These are phyloP conservation scores for Pseudocercospora crystallina DNA, from an alignment of 2,329 filamentous ascomycete genomes.

Conservation along the genomic window DNA sequence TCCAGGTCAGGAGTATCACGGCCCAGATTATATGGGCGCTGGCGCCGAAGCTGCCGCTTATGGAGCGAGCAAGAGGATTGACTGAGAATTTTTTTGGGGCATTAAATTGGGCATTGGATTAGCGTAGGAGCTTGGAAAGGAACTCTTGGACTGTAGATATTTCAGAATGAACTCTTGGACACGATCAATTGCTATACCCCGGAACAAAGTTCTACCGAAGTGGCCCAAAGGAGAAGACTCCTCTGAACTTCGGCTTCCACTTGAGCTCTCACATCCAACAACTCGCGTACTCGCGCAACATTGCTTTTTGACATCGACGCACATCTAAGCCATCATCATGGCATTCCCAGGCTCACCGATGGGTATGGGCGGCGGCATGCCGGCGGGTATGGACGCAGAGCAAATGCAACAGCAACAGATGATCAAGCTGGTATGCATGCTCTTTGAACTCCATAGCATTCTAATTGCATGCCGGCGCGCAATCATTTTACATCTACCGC, in stretches of 20 bases:
- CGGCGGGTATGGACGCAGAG: conserved; percentile 30
- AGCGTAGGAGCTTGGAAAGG: no score
- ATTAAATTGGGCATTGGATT: no score
- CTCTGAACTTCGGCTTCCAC: no score
- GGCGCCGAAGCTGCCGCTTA: conserved; percentile 26
- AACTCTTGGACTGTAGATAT: no score
- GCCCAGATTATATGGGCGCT: conserved; percentile 30
- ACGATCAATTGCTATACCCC: no score
- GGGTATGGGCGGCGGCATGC: conserved; percentile 12
- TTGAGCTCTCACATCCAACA: no score
- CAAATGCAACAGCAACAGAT: conserved; percentile 48
- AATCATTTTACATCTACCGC: not conserved
- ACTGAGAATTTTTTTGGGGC: not conserved
- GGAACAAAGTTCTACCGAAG: no score
- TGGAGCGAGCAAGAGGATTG: conserved; percentile 18
- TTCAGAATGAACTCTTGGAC: no score
- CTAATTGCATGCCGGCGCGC: not conserved
- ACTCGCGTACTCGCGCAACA: not conserved
- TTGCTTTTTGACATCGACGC: not conserved
- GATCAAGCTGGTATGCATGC: conserved; percentile 45
- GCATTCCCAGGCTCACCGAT: conserved; percentile 21
- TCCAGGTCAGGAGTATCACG: conserved; percentile 27
- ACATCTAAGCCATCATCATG: conserved; percentile 9
- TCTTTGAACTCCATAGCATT: not conserved
- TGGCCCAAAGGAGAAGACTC: no score